Evolutionary conservation across 768 basidiomycete species (phyloP).

Genomic region (Fomitopsis serialis): DNA sequence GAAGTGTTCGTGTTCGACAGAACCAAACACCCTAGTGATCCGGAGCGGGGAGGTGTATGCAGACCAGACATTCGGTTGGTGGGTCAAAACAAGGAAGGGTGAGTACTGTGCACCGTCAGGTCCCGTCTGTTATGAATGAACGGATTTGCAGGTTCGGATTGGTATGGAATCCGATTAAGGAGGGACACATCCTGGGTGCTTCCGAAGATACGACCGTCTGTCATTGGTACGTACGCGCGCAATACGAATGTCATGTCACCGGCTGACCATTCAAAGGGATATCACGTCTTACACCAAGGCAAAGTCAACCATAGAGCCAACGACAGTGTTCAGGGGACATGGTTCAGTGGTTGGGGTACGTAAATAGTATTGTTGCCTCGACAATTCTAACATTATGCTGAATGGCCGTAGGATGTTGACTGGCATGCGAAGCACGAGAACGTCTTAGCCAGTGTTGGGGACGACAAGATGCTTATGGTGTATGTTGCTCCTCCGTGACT

Average conservation of each 20-base stretch:
- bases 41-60: constrained; percentile 77
- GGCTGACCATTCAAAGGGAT: constrained; percentile 54
- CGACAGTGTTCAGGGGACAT: constrained; percentile 82
- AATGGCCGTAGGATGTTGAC: constrained; percentile 74
- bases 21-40: constrained; percentile 94
- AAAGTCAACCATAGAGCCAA: constrained; percentile 77
- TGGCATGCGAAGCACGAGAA: constrained; percentile 85
- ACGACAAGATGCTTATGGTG: constrained; percentile 93
- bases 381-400: neutral
- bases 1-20: constrained; percentile 95
- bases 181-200: constrained; percentile 83
- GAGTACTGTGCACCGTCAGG: constrained; percentile 27
- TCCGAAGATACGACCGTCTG: constrained; percentile 96
- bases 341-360: constrained; percentile 87
- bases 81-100: constrained; percentile 94
- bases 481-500: constrained; percentile 33
- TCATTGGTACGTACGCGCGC: constrained; percentile 61
- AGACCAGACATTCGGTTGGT: constrained; percentile 88
- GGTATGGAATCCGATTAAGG: constrained; percentile 83
- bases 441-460: constrained; percentile 91
- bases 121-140: neutral
- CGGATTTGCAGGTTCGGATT: constrained; percentile 68
- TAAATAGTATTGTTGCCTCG: constrained; percentile 7
- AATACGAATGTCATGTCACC: neutral
- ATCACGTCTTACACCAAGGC: constrained; percentile 81